A percentile compares a stretch with the other conserved stretches of the same genome.
Conservation (phyloP, 2,329 filamentous ascomycete genomes). For the Fusarium sp. region DNA sequence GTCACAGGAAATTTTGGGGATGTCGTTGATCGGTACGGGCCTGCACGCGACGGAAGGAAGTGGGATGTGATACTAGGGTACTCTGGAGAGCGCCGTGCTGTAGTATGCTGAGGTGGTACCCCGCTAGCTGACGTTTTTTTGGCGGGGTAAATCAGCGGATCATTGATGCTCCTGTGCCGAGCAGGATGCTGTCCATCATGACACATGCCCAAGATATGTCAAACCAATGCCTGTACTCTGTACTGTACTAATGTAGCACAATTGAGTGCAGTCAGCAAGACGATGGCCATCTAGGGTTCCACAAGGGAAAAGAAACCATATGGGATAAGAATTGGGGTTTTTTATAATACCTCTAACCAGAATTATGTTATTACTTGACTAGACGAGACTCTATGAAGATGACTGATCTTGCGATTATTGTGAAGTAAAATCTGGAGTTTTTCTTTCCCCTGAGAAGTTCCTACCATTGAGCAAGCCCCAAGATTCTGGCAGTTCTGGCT, state of each 20-base stretch:
- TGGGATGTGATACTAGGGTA: slow-evolving; percentile 32
- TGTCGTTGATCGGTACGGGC: slow-evolving; percentile 26
- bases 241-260: neutral
- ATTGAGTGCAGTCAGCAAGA: neutral
- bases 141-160: slow-evolving; percentile 51
- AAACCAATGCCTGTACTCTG: neutral
- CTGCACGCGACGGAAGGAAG: slow-evolving; percentile 15
- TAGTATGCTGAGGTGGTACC: slow-evolving; percentile 26
- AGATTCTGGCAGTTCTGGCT: no score
- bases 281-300: neutral
- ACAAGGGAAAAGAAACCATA: neutral
- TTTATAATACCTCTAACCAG: no score
- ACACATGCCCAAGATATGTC: neutral
- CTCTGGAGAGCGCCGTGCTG: slow-evolving; percentile 1
- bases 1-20: slow-evolving; percentile 61
- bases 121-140: slow-evolving; percentile 35
- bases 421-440: no score
- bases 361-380: no score
- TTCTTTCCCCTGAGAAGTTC: no score
- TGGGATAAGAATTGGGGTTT: no score
- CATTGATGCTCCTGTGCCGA: slow-evolving; percentile 50
- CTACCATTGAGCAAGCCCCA: no score
- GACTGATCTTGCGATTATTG: no score
- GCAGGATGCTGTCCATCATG: slow-evolving; percentile 1
- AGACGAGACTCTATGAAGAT: no score